A percentile compares a stretch with the other conserved stretches of the same genome.
phyloP scores from a whole-genome alignment of 768 basidiomycete species.

The Agrocybe praecox region DNA sequence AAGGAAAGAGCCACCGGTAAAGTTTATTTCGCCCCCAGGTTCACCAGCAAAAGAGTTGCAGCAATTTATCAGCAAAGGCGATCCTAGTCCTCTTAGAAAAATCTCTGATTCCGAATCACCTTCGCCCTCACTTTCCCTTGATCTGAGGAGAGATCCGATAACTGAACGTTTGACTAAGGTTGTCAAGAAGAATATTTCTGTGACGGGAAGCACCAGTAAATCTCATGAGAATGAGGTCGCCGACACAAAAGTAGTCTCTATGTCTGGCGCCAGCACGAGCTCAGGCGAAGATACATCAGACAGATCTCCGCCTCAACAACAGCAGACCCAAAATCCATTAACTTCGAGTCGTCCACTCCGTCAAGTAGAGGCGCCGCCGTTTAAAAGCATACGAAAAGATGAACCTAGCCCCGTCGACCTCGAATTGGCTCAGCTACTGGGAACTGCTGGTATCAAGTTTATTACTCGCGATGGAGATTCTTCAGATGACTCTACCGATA shows the following conservation, averaged over 20 bases:
- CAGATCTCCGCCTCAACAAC: neutral
- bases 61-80: conserved; percentile 8
- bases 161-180: conserved; percentile 45
- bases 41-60: conserved; percentile 30
- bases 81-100: neutral
- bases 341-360: neutral
- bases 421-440: conserved; percentile 43
- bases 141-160: conserved; percentile 37
- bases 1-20: conserved; percentile 32
- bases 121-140: conserved; percentile 20
- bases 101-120: neutral
- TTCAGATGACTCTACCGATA: conserved; percentile 26
- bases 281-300: conserved; percentile 1
- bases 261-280: neutral
- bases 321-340: neutral
- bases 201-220: conserved; percentile 1
- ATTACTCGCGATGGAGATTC: conserved; percentile 40
- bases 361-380: conserved; percentile 1
- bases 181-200: conserved; percentile 27
- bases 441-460: conserved; percentile 39
- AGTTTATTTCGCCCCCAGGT: conserved; percentile 37
- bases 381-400: conserved; percentile 5
- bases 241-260: neutral
- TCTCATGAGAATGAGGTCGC: neutral
- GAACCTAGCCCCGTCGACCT: conserved; percentile 38